These are phyloP conservation scores for Endoconidiophora laricicola DNA, from an alignment of 2,329 filamentous ascomycete species.

Conservation along the genomic window DNA sequence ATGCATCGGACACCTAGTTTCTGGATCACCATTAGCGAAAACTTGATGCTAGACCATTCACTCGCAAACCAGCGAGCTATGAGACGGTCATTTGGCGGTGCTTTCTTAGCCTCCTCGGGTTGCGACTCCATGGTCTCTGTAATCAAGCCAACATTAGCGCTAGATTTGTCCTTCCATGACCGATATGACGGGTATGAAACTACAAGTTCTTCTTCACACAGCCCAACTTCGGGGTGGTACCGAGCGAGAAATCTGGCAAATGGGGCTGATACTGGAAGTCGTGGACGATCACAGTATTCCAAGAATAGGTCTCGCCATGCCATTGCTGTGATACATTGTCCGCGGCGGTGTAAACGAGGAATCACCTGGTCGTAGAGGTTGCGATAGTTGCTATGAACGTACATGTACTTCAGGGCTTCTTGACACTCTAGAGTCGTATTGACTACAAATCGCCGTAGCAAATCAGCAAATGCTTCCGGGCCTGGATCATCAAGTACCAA, in stretches of 20 bases:
- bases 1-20: slow-evolving; percentile 56
- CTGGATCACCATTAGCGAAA: slow-evolving; percentile 51
- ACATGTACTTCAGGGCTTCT: slow-evolving; percentile 27
- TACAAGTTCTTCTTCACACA: slow-evolving; percentile 24
- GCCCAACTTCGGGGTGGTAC: slow-evolving; percentile 27
- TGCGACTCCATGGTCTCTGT: not conserved
- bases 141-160: not conserved
- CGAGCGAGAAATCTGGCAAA: slow-evolving; percentile 32
- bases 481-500: slow-evolving; percentile 27
- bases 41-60: slow-evolving; percentile 51
- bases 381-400: slow-evolving; percentile 27
- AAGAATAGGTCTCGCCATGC: slow-evolving; percentile 31
- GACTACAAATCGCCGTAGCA: slow-evolving; percentile 26
- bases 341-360: slow-evolving; percentile 33
- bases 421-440: slow-evolving; percentile 23
- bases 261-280: slow-evolving; percentile 22
- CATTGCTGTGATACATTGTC: slow-evolving; percentile 26
- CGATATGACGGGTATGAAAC: slow-evolving; percentile 12
- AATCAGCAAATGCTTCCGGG: slow-evolving; percentile 26
- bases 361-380: slow-evolving; percentile 34
- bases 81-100: slow-evolving; percentile 43
- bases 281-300: slow-evolving; percentile 9
- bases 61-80: slow-evolving; percentile 70
- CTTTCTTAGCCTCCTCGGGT: not conserved
- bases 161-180: not conserved